Evolutionary conservation across 495 filamentous ascomycete species (phyloP).

Genomic region (Cladorrhinum samala): DNA sequence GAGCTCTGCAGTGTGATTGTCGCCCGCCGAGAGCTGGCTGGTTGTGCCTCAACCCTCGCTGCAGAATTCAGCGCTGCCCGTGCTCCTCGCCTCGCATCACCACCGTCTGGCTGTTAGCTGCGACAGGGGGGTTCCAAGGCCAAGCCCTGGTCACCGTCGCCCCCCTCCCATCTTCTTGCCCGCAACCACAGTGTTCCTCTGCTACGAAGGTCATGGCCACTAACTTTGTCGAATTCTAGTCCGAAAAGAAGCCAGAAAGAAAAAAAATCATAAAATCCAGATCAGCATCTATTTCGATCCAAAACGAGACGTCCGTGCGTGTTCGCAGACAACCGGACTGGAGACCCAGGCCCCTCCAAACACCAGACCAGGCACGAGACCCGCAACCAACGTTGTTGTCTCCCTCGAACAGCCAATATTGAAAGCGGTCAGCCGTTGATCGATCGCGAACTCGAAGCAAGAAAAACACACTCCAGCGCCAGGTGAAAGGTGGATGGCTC

Average conservation of each 20-base stretch:
- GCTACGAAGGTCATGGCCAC: slow-evolving; percentile 7
- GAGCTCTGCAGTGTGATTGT: neutral
- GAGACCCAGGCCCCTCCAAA: neutral
- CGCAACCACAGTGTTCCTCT: neutral
- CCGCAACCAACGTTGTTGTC: neutral
- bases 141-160: neutral
- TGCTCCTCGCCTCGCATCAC: neutral
- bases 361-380: neutral
- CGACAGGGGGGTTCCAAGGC: neutral
- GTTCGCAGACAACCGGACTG: neutral
- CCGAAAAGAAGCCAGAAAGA: slow-evolving; percentile 13
- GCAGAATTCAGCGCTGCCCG: neutral
- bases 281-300: neutral
- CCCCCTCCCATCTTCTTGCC: neutral
- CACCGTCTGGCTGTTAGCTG: neutral
- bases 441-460: too few species aligned
- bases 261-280: slow-evolving; percentile 5
- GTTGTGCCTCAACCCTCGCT: neutral
- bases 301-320: neutral
- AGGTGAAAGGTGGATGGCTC: slow-evolving; percentile 23
- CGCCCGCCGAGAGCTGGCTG: neutral
- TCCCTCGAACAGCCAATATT: neutral
- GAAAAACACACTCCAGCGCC: slow-evolving; percentile 7
- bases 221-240: slow-evolving; percentile 7
- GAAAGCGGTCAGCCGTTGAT: neutral